These are phyloP conservation scores for Arachis monticola DNA, from an alignment of 331 rosid genomes.

Conservation along the genomic window DNA sequence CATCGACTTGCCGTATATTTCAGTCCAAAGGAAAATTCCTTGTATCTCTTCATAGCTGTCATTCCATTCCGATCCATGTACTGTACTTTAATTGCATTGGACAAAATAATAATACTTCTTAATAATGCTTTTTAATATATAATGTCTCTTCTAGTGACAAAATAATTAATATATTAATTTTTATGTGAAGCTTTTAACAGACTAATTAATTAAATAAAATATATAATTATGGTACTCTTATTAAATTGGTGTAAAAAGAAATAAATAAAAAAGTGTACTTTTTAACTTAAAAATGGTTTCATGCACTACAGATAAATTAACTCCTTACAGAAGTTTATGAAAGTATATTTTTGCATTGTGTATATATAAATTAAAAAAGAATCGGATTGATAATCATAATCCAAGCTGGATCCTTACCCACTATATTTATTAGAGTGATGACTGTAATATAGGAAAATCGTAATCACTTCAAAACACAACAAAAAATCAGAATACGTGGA, in stretches of 20 bases:
- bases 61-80: background rate
- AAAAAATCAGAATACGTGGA: background rate
- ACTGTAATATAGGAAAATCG: background rate
- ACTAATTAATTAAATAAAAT: background rate
- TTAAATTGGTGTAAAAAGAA: background rate
- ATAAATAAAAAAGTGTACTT: background rate
- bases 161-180: background rate
- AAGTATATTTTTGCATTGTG: background rate
- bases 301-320: background rate
- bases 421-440: background rate
- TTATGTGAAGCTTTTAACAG: background rate
- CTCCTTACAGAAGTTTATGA: background rate
- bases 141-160: background rate
- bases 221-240: background rate
- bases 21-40: constrained; percentile 55
- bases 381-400: background rate
- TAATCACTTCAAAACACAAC: background rate
- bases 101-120: background rate
- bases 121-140: background rate
- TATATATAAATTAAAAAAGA: background rate
- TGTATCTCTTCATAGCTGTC: constrained; percentile 26
- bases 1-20: constrained; percentile 37
- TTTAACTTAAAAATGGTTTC: background rate
- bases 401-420: background rate
- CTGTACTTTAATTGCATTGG: background rate